Conservation (phyloP, 148 eudicot species). For the Selenicereus undatus region DNA sequence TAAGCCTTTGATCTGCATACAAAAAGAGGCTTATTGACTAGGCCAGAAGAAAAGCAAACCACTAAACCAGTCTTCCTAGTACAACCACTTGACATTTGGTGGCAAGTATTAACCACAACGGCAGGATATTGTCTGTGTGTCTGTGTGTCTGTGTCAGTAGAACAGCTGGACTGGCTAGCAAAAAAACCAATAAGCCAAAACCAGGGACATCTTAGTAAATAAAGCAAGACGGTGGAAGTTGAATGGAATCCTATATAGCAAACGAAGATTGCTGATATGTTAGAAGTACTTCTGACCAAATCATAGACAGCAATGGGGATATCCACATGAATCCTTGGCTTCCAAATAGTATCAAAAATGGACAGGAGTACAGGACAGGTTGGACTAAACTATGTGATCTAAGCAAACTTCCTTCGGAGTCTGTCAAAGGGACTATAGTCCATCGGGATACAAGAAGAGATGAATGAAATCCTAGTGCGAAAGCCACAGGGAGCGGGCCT, state of each 20-base stretch:
- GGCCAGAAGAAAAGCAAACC: not conserved
- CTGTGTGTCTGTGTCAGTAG: no score
- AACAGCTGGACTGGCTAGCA: no score
- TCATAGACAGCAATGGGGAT: no score
- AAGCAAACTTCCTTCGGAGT: not conserved
- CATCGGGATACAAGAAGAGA: no score
- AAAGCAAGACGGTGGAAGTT: not conserved
- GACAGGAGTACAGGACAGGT: not conserved
- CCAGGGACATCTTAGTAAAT: not conserved
- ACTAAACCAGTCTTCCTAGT: not conserved
- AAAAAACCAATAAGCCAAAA: no score
- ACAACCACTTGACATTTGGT: not conserved
- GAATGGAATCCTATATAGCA: not conserved
- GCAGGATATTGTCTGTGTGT: no score
- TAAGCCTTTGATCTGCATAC: conserved; percentile 78
- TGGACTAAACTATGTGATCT: not conserved
- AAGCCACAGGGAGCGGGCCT: not conserved
- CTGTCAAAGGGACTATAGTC: not conserved
- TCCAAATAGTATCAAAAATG: not conserved
- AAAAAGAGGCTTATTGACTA: conserved; percentile 12
- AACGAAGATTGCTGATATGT: no score
- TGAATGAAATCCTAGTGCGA: not conserved
- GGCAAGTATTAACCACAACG: no score
- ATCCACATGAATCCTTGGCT: not conserved
- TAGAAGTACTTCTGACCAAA: no score